Conservation (phyloP, 495 filamentous ascomycete species). For the Penicillium angulare region DNA sequence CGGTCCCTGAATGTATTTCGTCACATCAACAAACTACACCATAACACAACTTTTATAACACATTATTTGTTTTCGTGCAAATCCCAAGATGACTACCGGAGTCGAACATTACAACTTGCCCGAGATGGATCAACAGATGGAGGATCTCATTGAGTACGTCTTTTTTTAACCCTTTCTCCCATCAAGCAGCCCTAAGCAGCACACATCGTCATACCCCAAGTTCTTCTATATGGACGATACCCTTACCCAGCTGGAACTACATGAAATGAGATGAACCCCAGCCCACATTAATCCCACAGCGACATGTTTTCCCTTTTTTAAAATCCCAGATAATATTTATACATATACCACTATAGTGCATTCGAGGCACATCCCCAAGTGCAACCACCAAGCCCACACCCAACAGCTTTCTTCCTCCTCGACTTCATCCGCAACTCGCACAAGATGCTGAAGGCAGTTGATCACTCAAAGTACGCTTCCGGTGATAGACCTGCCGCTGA, state of each 20-base stretch:
- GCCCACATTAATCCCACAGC: not conserved
- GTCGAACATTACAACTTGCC: conserved; percentile 11
- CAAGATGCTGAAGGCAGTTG: conserved; percentile 23
- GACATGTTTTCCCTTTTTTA: too few relatives aligned
- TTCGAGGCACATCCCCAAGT: conserved; percentile 34
- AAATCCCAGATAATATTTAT: not conserved
- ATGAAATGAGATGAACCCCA: not conserved
- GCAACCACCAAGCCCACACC: conserved; percentile 26
- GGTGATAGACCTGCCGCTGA: conserved; percentile 17
- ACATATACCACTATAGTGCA: conserved; percentile 14
- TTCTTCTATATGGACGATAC: too few relatives aligned
- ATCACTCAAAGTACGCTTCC: conserved; percentile 23
- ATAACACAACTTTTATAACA: not conserved
- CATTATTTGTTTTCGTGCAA: not conserved
- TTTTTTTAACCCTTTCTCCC: not conserved
- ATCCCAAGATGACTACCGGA: conserved; percentile 5
- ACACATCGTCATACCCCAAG: not conserved
- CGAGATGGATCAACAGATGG: conserved; percentile 22
- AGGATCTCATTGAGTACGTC: conserved; percentile 29
- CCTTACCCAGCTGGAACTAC: too few relatives aligned
- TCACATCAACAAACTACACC: conserved; percentile 14
- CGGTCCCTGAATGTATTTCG: conserved; percentile 5
- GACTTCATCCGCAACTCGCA: conserved; percentile 35
- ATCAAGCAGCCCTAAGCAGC: not conserved
- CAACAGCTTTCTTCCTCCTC: conserved; percentile 33